Base-by-base conservation (phyloP, 345 rosid genomes). In the Tarenaya hassleriana region DNA sequence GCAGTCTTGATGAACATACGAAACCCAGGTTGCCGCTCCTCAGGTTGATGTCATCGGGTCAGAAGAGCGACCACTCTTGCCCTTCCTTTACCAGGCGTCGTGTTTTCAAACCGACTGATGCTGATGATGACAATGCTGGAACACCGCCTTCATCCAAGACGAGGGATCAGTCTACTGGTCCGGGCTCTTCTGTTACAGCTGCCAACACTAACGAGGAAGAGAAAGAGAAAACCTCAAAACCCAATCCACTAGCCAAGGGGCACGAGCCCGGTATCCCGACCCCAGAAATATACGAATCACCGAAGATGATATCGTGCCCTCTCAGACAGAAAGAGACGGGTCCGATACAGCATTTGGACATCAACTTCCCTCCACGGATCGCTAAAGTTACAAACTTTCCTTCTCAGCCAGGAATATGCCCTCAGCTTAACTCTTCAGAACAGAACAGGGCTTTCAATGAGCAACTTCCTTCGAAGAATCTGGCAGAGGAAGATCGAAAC, bases 41-140 rank as follows among this genome's bases (percentile, higher is more conserved):
- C 59, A 72, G 95, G 52, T 64, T 91, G 68, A 87, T 87, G 95
- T 84, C 98, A 53, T 43, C 96, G 3, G 88, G 96, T 65, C 95
- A 81, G 71, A 91, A 75, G 72, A 83, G 87, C 24, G 98, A 91
- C 47, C 81, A 84, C 65, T 87, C 90, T 53, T 87, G 83, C 61
- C 73, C 95, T 50, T 91, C 98, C 16, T 91, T 91, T 72, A 73
- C 92, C 38, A 78, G 74, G 72, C 77, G 86, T 13, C 84, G 46
- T 68, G 95, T 91, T 43, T 91, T 91, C 24, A 91, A 91, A 67
- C 69, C 87, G 5, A 60, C 72, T 3, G 88, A 76, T 53, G 72
- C 62, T 20, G 65, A 74, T 58, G 72, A 74, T 58, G 72, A 68
- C 34, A 74, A 72, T 24, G 56, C 52, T 55, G 67, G 67, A 61